Evolutionary conservation across 2,329 filamentous ascomycete species (phyloP), one percentile per base, ranked within the genome.

Genomic region (Cadophora malorum): DNA sequence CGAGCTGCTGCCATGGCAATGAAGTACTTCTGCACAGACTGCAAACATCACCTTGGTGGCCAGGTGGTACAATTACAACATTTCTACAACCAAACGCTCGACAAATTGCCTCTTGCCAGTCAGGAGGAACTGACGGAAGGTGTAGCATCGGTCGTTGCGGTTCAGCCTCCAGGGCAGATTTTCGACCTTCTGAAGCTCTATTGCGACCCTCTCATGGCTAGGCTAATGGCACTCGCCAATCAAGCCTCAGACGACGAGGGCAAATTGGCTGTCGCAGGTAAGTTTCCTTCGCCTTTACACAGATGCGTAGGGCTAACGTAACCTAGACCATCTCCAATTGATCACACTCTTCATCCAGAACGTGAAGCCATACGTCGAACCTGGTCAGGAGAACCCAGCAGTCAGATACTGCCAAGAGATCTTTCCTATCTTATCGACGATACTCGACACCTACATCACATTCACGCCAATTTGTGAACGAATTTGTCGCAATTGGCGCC

Each of bases 51-150:
- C 45, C 86, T 99, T 28, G 91, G 93, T 72, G 89, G 87, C 5
- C 94, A 97, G 78, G 92, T 97, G 45, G 80, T 90, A 9, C 93
- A 97, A 75, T 85, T 99, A 19, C 96, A 99, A 79, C 86, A 89
- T 3, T 99, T 99, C 79, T 99, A 97, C 79, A 89, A 97, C 76
- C 90, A 92, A 72, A 91, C 97, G 58, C 85, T 98, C 47, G 93
- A 97, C 79, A 92, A 91, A 74, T 84, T 99, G 19, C 94, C 94
- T 8, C 88, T 90, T 14, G 84, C 88, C 55, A 98, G 95, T 78
- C 94, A 97, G 80, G 94, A 98, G 78, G 96, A 99, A 79, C 88
- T 99, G 61, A 98, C 96, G 0, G 95, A 99, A 78, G 96, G 96
- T 72, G 94, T 98, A 56, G 94, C 96, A 12, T 92, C 90, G 60